Base-by-base conservation (phyloP, 345 rosid species). In the Iberis pinnata region DNA sequence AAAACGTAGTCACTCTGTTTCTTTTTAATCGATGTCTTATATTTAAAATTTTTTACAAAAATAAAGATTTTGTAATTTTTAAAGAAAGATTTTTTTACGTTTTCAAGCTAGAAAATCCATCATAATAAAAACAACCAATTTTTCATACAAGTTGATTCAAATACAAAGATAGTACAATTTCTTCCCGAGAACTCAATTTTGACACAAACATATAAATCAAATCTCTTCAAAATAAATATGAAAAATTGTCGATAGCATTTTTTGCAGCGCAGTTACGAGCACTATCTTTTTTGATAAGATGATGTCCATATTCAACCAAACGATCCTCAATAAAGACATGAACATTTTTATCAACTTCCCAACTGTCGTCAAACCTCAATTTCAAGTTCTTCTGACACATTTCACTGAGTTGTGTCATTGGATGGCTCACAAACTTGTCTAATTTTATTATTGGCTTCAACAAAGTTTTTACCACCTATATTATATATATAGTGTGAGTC, bases 221-320 rank as follows among this genome's bases (percentile, higher is more conserved):
- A 29, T 0, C 2, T 42, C 9, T 24, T 36, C 4, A 6, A 72
- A 15, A 15, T 10, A 66, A 8, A 12, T 13, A 53, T 5, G 9
- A 10, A 31, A 86, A 67, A 9, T 79, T 75, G 36, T 76, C 67
- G 0, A 83, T 27, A 0, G 88, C 88, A 63, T 77, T 69, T 46
- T 76, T 78, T 2, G 95, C 92, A 1, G 92, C 95, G 10, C 78
- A 67, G 16, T 79, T 73, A 0, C 60, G 65, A 0, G 88, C 92
- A 52, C 75, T 72, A 7, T 75, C 84, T 49, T 83, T 86, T 72
- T 76, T 86, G 0, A 24, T 3, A 16, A 18, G 43, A 51, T 74
- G 74, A 0, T 52, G 20, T 2, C 69, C 86, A 43, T 42, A 70
- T 4, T 88, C 92, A 17, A 74, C 73, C 1, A 60, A 39, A 25